Conservation (phyloP, 768 basidiomycete species). For the Mycena venus region DNA sequence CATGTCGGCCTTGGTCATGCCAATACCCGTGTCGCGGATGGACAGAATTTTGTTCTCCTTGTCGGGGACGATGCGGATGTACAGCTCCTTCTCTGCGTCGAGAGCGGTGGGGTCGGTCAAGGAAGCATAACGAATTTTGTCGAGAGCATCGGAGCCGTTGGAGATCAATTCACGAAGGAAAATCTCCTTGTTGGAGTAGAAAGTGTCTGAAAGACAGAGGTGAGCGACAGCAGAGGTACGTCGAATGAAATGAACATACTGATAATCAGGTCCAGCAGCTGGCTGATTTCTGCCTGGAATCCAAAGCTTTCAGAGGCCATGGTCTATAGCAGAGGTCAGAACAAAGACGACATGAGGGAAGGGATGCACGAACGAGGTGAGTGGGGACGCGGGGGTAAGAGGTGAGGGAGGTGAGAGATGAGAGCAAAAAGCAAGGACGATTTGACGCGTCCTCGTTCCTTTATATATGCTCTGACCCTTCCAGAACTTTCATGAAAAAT, state of each 20-base stretch:
- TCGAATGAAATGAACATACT: slow-evolving; percentile 66
- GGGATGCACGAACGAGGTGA: slow-evolving; percentile 36
- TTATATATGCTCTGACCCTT: slow-evolving; percentile 37
- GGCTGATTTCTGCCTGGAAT: slow-evolving; percentile 99
- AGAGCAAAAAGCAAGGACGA: slow-evolving; percentile 27
- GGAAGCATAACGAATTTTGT: slow-evolving; percentile 98
- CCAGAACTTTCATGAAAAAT: slow-evolving; percentile 51
- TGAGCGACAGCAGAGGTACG: slow-evolving; percentile 1
- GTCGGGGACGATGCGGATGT: slow-evolving; percentile 94
- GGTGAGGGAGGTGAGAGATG: slow-evolving; percentile 38
- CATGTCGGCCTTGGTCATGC: slow-evolving; percentile 99
- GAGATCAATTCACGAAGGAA: slow-evolving; percentile 99
- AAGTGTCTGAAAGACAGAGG: slow-evolving; percentile 77
- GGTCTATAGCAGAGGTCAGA: slow-evolving; percentile 37
- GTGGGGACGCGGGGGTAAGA: slow-evolving; percentile 13
- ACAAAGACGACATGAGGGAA: slow-evolving; percentile 32
- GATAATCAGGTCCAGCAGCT: slow-evolving; percentile 98
- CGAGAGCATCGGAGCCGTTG: slow-evolving; percentile 97
- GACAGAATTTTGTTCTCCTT: slow-evolving; percentile 93
- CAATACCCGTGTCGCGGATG: slow-evolving; percentile 96
- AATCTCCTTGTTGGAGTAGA: slow-evolving; percentile 99
- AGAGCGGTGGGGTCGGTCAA: slow-evolving; percentile 93
- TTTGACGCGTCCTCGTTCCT: slow-evolving; percentile 18
- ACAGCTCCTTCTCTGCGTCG: slow-evolving; percentile 92
- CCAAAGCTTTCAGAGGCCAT: slow-evolving; percentile 92